Percentiles rank a stretch among this genome's conserved stretches.
Evolutionary conservation across 495 filamentous ascomycete species (phyloP).

Genomic region (Friedmanniomyces endolithicus): DNA sequence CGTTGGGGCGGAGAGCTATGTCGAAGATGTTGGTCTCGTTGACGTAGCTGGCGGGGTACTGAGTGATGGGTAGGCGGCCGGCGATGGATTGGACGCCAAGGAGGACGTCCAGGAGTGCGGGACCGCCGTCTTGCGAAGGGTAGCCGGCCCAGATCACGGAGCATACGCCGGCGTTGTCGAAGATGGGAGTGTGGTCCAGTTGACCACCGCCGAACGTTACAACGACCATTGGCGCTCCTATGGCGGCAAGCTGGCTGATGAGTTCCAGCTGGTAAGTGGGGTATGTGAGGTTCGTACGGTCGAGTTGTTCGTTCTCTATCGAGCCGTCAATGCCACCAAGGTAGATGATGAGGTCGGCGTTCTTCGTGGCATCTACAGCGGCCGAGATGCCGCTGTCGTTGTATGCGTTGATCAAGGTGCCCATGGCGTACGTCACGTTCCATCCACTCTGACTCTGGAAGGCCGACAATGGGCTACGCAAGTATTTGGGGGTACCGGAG

Average conservation of each 20-base stretch:
- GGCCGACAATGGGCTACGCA: conserved; percentile 33
- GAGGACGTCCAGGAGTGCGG: conserved; percentile 45
- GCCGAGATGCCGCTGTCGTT: not conserved
- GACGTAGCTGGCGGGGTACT: conserved; percentile 45
- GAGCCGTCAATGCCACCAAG: conserved; percentile 41
- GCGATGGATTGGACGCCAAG: conserved; percentile 42
- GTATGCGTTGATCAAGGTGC: not conserved
- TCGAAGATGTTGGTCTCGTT: conserved; percentile 41
- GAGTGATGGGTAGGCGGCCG: conserved; percentile 44
- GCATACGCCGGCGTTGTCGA: conserved; percentile 32
- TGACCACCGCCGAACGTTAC: conserved; percentile 38
- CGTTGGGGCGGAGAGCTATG: conserved; percentile 41
- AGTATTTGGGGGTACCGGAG: conserved; percentile 39
- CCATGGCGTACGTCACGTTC: not conserved
- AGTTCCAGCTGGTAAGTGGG: conserved; percentile 44
- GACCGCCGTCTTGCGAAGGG: conserved; percentile 46
- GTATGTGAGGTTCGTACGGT: conserved; percentile 44
- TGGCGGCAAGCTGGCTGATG: conserved; percentile 37
- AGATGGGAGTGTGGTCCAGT: conserved; percentile 12
- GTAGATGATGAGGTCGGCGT: conserved; percentile 41
- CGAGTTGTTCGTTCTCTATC: conserved; percentile 39
- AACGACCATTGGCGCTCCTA: conserved; percentile 43
- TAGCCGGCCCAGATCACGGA: conserved; percentile 47
- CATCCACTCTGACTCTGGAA: not conserved
- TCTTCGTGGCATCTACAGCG: conserved; percentile 23